phyloP scores from a whole-genome alignment of 2,329 filamentous ascomycete genomes.

The Seiridium cupressi region DNA sequence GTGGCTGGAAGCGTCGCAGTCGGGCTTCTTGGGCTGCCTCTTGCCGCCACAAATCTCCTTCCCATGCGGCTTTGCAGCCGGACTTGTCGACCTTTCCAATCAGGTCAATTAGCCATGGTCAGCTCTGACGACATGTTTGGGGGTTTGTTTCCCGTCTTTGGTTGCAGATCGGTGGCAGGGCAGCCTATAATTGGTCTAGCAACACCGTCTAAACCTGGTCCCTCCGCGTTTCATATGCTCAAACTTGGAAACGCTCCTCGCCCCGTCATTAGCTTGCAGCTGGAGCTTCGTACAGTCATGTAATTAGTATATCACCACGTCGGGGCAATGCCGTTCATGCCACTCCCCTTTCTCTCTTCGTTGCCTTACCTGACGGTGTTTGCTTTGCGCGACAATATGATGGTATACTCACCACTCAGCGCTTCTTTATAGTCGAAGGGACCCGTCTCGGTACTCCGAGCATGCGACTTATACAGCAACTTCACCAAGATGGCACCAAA shows the following conservation, averaged over 20 bases:
- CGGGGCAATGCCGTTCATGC: not conserved
- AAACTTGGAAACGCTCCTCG: not conserved
- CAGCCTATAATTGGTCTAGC: not conserved
- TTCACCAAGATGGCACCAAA: not conserved
- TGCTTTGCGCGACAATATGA: not conserved
- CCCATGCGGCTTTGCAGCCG: not conserved
- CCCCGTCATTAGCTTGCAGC: not conserved
- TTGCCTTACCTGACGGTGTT: no score
- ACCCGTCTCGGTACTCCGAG: not conserved
- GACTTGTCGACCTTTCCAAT: not conserved
- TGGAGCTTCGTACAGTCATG: not conserved
- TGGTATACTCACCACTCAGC: not conserved
- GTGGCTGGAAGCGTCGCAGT: not conserved
- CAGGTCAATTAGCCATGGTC: not conserved
- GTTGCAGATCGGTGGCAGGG: not conserved
- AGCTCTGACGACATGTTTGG: not conserved
- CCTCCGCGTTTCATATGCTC: not conserved
- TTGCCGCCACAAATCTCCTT: no score
- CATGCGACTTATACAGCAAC: not conserved
- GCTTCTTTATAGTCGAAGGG: not conserved
- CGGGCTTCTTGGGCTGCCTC: no score
- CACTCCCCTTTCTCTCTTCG: no score
- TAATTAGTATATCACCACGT: not conserved
- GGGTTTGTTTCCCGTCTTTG: not conserved
- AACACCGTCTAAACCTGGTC: not conserved